Base-by-base conservation (phyloP, 2,329 filamentous ascomycete species). In the Diatrype stigma region DNA sequence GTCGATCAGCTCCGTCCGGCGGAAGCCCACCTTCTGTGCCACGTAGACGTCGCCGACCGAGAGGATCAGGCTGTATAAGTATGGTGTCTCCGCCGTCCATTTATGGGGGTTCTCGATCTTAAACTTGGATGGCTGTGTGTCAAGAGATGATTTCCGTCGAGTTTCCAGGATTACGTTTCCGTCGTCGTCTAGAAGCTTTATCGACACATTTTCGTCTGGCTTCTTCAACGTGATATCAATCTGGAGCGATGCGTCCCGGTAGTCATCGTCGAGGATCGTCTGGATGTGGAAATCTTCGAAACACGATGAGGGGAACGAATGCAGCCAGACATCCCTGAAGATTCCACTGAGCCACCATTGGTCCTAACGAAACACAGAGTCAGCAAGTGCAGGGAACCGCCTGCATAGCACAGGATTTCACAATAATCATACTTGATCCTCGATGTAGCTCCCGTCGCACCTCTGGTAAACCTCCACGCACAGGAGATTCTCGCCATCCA, bases 381-480 rank as follows among this genome's bases (percentile, higher is more conserved):
- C 45, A n/a, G 4, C 6, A 6, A 23, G 40, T 17, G 2, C 35
- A 16, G 28, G 17, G 22, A 21, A 16, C 6, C 12, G 14, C 7
- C 21, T 10, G 45, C 10, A 40, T 38, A 19, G 8, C 32, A n/a
- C 55, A 21, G 8, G 21, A 32, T 45, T 34, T n/a, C 10, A n/a
- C 42, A 10, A 35, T 35, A 26, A 23, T 58, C 61, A 35, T 48
- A 69, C 68, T 59, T 80, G 84, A 53, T 89, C 85, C 60, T 90
- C 86, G 32, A 89, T 80, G 55, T 89, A 89, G 19, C 79, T 84
- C 2, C 85, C 87, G 60, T 90, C 84, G 32, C 82, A 89, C 58
- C 81, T 82, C 63, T 90, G 85, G 55, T 90, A 90, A 0, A 90
- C 86, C 47, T 82, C 77, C 0, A 90, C 85, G 2, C 79, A 78